Conservation (phyloP, 352 stramenopile genomes). For the Phytophthora citricola region DNA sequence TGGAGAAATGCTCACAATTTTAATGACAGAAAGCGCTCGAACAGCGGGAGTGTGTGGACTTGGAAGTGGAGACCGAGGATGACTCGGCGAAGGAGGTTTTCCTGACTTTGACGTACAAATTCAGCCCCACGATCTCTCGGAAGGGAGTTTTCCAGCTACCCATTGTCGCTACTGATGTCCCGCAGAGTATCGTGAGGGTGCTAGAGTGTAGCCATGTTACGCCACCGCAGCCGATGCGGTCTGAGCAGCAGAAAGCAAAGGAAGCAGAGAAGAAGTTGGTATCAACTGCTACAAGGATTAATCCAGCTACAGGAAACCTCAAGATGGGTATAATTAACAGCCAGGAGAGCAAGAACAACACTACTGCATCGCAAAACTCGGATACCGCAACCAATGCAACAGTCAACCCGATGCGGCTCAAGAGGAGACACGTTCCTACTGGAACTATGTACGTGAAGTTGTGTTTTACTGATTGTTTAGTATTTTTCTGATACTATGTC, state of each 20-base stretch:
- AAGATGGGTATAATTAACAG: background rate
- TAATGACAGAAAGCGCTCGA: slow-evolving; percentile 50
- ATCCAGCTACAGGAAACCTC: background rate
- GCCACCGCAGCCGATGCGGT: slow-evolving; percentile 44
- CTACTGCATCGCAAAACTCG: slow-evolving; percentile 17
- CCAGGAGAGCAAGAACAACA: slow-evolving; percentile 1
- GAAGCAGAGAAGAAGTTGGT: slow-evolving; percentile 11
- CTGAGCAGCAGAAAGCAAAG: slow-evolving; percentile 30
- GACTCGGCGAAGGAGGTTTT: slow-evolving; percentile 22
- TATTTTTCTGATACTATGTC: background rate
- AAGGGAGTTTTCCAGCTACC: slow-evolving; percentile 55
- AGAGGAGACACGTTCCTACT: slow-evolving; percentile 54
- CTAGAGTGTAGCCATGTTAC: slow-evolving; percentile 46
- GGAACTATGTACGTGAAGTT: slow-evolving; percentile 54
- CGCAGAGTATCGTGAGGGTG: slow-evolving; percentile 43
- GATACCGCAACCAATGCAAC: slow-evolving; percentile 6
- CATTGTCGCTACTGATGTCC: slow-evolving; percentile 36
- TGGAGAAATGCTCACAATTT: background rate
- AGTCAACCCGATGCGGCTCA: slow-evolving; percentile 37
- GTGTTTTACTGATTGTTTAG: background rate
- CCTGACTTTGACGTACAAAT: slow-evolving; percentile 69
- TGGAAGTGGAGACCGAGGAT: slow-evolving; percentile 36
- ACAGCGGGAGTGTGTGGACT: slow-evolving; percentile 41
- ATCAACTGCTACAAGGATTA: slow-evolving; percentile 1
- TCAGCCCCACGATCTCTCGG: slow-evolving; percentile 59